phyloP scores from a whole-genome alignment of 306 rosid genomes.

The Boehmeria nivea region DNA sequence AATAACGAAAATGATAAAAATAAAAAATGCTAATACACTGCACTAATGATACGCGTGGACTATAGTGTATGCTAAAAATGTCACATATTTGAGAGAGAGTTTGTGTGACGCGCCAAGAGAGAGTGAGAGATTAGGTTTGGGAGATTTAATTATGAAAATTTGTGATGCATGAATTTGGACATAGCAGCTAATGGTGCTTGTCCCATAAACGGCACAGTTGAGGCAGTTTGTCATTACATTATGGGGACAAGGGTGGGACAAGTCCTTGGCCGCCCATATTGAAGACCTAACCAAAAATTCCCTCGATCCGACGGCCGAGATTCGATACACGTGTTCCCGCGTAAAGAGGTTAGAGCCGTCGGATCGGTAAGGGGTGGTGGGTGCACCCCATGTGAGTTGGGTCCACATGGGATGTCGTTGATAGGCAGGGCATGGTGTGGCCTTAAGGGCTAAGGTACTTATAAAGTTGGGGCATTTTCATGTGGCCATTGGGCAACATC shows the following conservation, averaged over 20 bases:
- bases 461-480: slow-evolving; percentile 12
- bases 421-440: slow-evolving; percentile 23
- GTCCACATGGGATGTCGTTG: slow-evolving; percentile 29
- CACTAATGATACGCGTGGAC: slow-evolving; percentile 5
- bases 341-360: slow-evolving; percentile 4
- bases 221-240: slow-evolving; percentile 21
- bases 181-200: slow-evolving; percentile 26
- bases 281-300: slow-evolving; percentile 13
- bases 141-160: neutral
- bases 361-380: too few relatives aligned
- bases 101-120: slow-evolving; percentile 1
- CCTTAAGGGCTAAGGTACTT: neutral
- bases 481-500: slow-evolving; percentile 16
- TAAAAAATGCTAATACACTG: neutral
- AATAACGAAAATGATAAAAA: neutral
- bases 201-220: slow-evolving; percentile 18
- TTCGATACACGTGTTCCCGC: neutral
- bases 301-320: slow-evolving; percentile 7
- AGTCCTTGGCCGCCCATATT: too few relatives aligned
- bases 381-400: too few relatives aligned
- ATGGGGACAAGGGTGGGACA: slow-evolving; percentile 44
- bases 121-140: neutral
- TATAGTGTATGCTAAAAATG: neutral
- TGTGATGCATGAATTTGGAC: slow-evolving; percentile 21
- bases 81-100: neutral